Evolutionary conservation across 305 asterid genomes (phyloP), one percentile per base, ranked within the genome.

Genomic region (Withania somnifera): DNA sequence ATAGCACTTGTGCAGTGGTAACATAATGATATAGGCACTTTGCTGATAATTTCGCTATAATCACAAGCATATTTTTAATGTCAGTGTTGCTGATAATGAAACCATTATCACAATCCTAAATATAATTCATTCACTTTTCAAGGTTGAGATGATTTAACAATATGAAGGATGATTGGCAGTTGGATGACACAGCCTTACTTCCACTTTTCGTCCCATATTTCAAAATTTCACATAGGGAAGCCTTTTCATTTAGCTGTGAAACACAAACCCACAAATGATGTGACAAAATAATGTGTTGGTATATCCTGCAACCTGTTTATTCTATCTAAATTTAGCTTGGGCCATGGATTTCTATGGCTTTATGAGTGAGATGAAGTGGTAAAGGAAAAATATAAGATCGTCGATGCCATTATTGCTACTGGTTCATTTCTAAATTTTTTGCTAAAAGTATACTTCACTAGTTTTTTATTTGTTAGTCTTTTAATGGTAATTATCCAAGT

Each of bases 1-100:
- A 42, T 22, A 24, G 45, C 7, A 24, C 66, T 68, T 28, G 82
- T 71, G 84, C 68, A 87, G 89, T 86, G 85, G 92, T 87, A 87
- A 60, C 79, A 56, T 52, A 51, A 22, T 76, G 60, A 56, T 20
- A 85, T 22, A 13, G 54, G 34, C 11, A 9, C 22, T 82, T 82
- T 76, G 57, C 56, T 58, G 80, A 24, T 69, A 81, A 32, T 66
- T 20, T 36, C 63, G 66, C 38, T 83, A 84, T 87, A 84, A 71
- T 69, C 50, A 36, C 82, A 83, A 78, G 83, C 77, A 83, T 78
- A 20, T 15, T 13, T 22, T 69, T 80, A 45, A 42, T 7, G 6
- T 69, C 7, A 6, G 5, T 26, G 78, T 82, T 78, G 57, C 61
- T 58, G 83, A 24, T 68, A 81, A 26, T 66, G 28, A 30, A 71